Conservation (phyloP, 768 basidiomycete genomes). For the Boletus edulis region DNA sequence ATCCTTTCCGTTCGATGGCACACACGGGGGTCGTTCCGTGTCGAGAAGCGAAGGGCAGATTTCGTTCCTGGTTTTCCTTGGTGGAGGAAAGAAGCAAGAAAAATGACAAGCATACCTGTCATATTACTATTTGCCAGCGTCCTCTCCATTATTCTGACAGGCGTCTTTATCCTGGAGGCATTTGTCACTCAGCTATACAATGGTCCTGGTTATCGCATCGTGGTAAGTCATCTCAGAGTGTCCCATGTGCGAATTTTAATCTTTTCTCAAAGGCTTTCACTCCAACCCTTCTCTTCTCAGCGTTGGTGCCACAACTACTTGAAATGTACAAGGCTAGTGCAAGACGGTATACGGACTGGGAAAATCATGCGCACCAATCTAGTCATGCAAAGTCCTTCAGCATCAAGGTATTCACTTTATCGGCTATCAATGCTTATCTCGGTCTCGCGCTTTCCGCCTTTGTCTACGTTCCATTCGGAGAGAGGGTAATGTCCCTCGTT, state of each 20-base stretch:
- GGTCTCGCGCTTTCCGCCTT: slow-evolving; percentile 93
- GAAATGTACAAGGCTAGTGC: slow-evolving; percentile 70
- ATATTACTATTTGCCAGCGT: slow-evolving; percentile 70
- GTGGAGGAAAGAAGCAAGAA: slow-evolving; percentile 72
- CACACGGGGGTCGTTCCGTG: slow-evolving; percentile 71
- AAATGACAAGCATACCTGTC: slow-evolving; percentile 66
- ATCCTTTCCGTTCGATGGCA: slow-evolving; percentile 82
- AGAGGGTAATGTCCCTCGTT: slow-evolving; percentile 67
- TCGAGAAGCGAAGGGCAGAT: slow-evolving; percentile 69
- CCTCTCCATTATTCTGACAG: slow-evolving; percentile 69
- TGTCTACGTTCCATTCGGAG: slow-evolving; percentile 93
- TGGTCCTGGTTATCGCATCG: slow-evolving; percentile 75
- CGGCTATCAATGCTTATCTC: slow-evolving; percentile 87
- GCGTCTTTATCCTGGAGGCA: slow-evolving; percentile 85
- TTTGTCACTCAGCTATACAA: slow-evolving; percentile 88
- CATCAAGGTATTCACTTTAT: slow-evolving; percentile 86
- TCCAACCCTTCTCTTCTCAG: slow-evolving; percentile 81
- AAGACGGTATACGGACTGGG: slow-evolving; percentile 75
- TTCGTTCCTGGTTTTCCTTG: slow-evolving; percentile 57
- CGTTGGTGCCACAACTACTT: slow-evolving; percentile 78
- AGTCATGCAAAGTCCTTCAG: slow-evolving; percentile 78
- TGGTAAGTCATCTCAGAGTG: slow-evolving; percentile 51
- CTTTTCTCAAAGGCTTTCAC: slow-evolving; percentile 54
- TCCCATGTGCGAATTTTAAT: neutral
- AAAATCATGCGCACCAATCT: slow-evolving; percentile 85